Base-by-base conservation (phyloP, 208 protist genomes). In the Novymonas esmeraldas region DNA sequence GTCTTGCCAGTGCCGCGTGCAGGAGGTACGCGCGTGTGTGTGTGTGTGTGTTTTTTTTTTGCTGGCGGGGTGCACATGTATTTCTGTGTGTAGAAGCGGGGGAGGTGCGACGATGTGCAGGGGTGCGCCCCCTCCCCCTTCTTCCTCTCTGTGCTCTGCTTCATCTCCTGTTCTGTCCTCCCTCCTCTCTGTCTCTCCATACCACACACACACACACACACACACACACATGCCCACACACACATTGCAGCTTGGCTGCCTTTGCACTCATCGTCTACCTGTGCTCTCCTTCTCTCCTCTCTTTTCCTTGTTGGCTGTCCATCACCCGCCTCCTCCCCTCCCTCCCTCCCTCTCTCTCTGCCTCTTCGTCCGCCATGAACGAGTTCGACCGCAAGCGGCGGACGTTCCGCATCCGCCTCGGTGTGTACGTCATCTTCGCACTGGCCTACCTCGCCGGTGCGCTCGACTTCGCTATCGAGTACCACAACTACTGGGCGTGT, bases 401-500 rank as follows among this genome's bases (percentile, higher is more conserved):
- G 26, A 39, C 44, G 16, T 46, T 42, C 38, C 58, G 49, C 26
- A n/a, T 73, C 31, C 64, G 65, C 46, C 31, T 76, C n/a, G 38
- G 57, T 28, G 24, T 89, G 38, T 87, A 87, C 74, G 34, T 82
- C 9, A 24, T 84, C 34, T 90, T 81, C 49, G 72, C 62, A 59
- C 55, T 79, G 55, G 71, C 49, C 36, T 93, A 93, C 69, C 13
- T 82, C 1, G 45, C 70, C 41, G 87, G 78, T 42, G 58, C 70
- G 2, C 31, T 79, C 1, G 55, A 78, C 57, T 93, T 93, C 51
- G 60, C 75, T 9, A 18, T 74, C 14, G 60, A 86, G 57, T 88
- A 80, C 57, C 31, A 78, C 41, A 93, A 93, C 73, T 83, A 82
- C 76, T 81, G 79, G 76, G 87, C 87, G n/a, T 77, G 75, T 11